Evolutionary conservation across 2,329 filamentous ascomycete genomes (phyloP), one percentile per base, ranked within the genome.

Genomic region (Pestalotiopsis fici): DNA sequence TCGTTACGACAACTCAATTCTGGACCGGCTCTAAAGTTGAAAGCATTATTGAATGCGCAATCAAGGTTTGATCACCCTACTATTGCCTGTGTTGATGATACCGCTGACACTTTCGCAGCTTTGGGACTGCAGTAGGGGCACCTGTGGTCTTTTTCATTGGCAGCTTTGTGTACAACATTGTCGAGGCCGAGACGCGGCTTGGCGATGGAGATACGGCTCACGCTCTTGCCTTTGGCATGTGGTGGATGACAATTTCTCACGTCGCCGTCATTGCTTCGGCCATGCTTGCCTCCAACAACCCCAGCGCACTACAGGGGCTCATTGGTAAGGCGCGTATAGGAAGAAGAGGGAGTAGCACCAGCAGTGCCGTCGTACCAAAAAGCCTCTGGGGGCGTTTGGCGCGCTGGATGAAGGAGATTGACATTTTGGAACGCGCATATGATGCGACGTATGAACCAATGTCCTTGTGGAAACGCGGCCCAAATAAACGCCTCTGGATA

Each of bases 161-260:
- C 2, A 70, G 74, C 0, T 77, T 77, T 28, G 68, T 76, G 5
- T 77, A 77, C 59, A 77, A 73, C 4, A 72, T 77, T 2, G 59
- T 77, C 12, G 75, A 77, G 35, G 70, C 73, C 11, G 72, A 72
- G 7, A 72, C 70, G 18, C 72, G 68, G 12, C 64, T 77, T 1
- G 75, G 72, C 1, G 76, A 77, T 31, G 74, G 76, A 35, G 75
- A 78, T 47, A 77, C 73, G 0, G 74, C 75, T 3, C 76, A 77
- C 28, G 74, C 75, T 4, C 66, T 78, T 13, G 76, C 75, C 2
- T 77, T 78, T 62, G 76, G 76, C 15, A 73, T 78, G 70, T 78
- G 76, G 76, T 78, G 75, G 76, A 78, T 78, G 75, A 75, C 76
- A 11, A 75, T 78, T 50, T 75, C 76, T 1, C 74, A 76, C 31